phyloP scores from a whole-genome alignment of 768 basidiomycete species.

The Naganishia onofrii region DNA sequence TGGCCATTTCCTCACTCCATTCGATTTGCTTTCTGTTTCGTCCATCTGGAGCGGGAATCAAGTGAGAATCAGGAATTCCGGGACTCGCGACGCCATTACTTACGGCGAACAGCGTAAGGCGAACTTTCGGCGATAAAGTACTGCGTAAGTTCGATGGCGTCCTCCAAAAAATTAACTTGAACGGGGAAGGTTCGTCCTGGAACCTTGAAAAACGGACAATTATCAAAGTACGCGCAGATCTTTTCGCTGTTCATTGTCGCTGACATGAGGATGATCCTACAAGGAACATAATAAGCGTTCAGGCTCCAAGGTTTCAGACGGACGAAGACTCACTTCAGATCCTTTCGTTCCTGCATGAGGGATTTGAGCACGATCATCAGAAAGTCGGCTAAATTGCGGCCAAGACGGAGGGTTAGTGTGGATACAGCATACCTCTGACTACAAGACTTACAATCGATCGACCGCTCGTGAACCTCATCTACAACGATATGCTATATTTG shows the following conservation, averaged over 20 bases:
- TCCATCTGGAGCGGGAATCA: conserved; percentile 43
- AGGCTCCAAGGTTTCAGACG: conserved; percentile 38
- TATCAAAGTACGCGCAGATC: conserved; percentile 82
- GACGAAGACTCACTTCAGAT: conserved; percentile 64
- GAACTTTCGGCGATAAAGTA: conserved; percentile 79
- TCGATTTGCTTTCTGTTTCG: conserved; percentile 63
- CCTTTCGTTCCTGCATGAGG: conserved; percentile 68
- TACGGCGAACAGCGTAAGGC: conserved; percentile 59
- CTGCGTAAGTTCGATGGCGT: conserved; percentile 75
- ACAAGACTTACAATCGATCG: conserved; percentile 66
- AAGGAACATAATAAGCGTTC: conserved; percentile 54
- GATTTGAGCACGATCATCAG: conserved; percentile 88
- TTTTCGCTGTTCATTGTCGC: conserved; percentile 74
- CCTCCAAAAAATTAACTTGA: conserved; percentile 77
- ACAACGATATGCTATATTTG: conserved; percentile 77
- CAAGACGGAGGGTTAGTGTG: background rate
- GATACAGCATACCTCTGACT: too few relatives aligned
- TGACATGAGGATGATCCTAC: conserved; percentile 83
- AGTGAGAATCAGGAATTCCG: background rate
- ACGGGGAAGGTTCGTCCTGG: conserved; percentile 96
- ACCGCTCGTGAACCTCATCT: conserved; percentile 95
- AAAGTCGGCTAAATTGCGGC: conserved; percentile 64
- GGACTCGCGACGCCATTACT: background rate
- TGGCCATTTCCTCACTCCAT: conserved; percentile 72
- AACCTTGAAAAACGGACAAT: conserved; percentile 73